Conservation (phyloP, 2,329 filamentous ascomycete species). For the Stachybotrys chlorohalonatus region DNA sequence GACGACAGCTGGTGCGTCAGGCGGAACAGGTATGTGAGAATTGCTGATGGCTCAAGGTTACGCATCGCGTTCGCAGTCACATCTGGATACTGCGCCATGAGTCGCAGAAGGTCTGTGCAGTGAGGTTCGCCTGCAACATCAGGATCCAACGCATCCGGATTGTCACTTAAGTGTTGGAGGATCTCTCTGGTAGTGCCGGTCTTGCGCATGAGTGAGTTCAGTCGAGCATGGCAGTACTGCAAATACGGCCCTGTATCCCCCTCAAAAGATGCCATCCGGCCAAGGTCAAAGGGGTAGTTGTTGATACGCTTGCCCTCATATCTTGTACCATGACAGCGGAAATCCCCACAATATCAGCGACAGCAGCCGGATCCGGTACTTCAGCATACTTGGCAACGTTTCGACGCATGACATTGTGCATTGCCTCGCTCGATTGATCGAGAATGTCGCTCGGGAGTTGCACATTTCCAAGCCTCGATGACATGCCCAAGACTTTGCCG, state of each 20-base stretch:
- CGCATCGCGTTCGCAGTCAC: slow-evolving; percentile 52
- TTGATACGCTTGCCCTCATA: slow-evolving; percentile 52
- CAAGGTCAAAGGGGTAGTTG: slow-evolving; percentile 57
- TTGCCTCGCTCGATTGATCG: slow-evolving; percentile 50
- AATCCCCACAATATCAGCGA: slow-evolving; percentile 58
- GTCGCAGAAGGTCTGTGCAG: slow-evolving; percentile 48
- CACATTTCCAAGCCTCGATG: slow-evolving; percentile 34
- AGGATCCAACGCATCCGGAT: slow-evolving; percentile 7
- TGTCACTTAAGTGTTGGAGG: background rate
- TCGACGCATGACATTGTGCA: slow-evolving; percentile 62
- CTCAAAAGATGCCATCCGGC: slow-evolving; percentile 64
- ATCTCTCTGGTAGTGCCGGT: slow-evolving; percentile 6
- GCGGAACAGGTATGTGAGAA: slow-evolving; percentile 64
- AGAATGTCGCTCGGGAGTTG: slow-evolving; percentile 49
- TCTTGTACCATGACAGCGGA: slow-evolving; percentile 66
- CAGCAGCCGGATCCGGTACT: slow-evolving; percentile 51
- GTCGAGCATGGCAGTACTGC: slow-evolving; percentile 59
- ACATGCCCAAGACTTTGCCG: slow-evolving; percentile 36
- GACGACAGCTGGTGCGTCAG: slow-evolving; percentile 66
- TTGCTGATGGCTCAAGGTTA: slow-evolving; percentile 56
- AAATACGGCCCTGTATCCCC: slow-evolving; percentile 67
- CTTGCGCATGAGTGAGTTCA: slow-evolving; percentile 34
- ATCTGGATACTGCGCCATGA: slow-evolving; percentile 56
- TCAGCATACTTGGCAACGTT: slow-evolving; percentile 58
- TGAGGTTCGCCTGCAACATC: slow-evolving; percentile 22